Evolutionary conservation across 1,284 basidiomycete species (phyloP), one percentile per base, ranked within the genome.

Genomic region (Coriolopsis trogii): DNA sequence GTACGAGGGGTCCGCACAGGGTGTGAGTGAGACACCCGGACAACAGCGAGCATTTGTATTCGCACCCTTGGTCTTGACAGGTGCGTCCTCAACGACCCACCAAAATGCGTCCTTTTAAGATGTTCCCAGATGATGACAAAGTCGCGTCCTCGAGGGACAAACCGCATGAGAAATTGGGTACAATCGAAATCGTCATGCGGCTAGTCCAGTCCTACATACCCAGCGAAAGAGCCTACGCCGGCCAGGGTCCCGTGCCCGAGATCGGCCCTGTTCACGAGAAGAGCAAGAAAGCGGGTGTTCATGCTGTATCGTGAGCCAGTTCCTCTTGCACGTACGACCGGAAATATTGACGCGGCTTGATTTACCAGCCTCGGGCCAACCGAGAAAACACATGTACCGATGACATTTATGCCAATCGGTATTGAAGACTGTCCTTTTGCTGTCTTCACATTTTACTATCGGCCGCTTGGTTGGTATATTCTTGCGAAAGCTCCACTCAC

Each of bases 281-380:
- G 24, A 53, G 46, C 18, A 61, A 61, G 50, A 59, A 61, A 41
- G 56, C 56, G 2, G 56, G 59, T 2, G 51, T 46, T 4, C 59
- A 61, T 38, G 44, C 51, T 1, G 51, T 58, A 2, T 50, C 51
- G 59, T 58, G 23, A 36, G 54, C 37, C n/a, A n/a, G n/a, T n/a
- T n/a, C n/a, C n/a, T n/a, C n/a, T n/a, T n/a, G n/a, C n/a, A n/a
- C n/a, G n/a, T n/a, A n/a, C n/a, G n/a, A n/a, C n/a, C n/a, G n/a
- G n/a, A n/a, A n/a, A n/a, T n/a, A n/a, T n/a, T n/a, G n/a, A n/a
- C n/a, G n/a, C n/a, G n/a, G n/a, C n/a, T n/a, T n/a, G n/a, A n/a
- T n/a, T n/a, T n/a, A n/a, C n/a, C 10, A 50, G 49, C 7, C 18
- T 43, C 2, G 49, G 49, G 2, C 6, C n/a, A 6, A 21, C n/a